Base-by-base conservation (phyloP, 2,329 filamentous ascomycete genomes). In the Pestalotiopsis sp. region DNA sequence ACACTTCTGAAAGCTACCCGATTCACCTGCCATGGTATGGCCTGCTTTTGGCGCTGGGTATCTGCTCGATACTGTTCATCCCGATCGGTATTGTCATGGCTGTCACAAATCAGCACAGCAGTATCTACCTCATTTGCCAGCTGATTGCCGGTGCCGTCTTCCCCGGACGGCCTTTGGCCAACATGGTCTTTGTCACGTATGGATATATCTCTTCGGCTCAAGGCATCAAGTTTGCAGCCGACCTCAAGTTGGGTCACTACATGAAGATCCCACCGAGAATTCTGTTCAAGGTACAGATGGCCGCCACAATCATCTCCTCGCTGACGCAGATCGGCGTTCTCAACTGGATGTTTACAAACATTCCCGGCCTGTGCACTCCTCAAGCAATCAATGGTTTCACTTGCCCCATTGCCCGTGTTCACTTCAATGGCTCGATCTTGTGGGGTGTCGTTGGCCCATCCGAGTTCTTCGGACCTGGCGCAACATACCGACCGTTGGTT, bases 11-110 rank as follows among this genome's bases (percentile, higher is more conserved):
- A 71, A 92, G 90, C 76, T 94, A 93, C 76, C 93, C 93, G 1
- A 87, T 96, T 60, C 91, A 95, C 76, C 84, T 97, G 1, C 94
- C 94, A 0, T 97, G 94, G 92, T 96, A 96, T 75, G 94, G 94
- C 4, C 84, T 97, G 3, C 83, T 97, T 17, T 86, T 97, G 5
- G 92, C 94, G 1, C 85, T 97, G 2, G 88, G 85, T 31, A 93
- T 97, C 66, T 94, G 93, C 70, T 90, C 91, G 23, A 80, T 95
- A 67, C 91, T 97, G 70, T 97, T 97, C 82, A 93, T 97, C 69
- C 94, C 94, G 12, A 95, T 96, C 72, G 94, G 94, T 70, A 96
- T 97, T 77, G 92, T 97, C 75, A 97, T 96, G 92, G 94, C 93
- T 17, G 93, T 97, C 73, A 97, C 94, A 11, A 97, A 96, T 78